These are phyloP conservation scores for Debaryomyces sp. DNA, from an alignment of 1,139 yeast genomes.

Conservation along the genomic window DNA sequence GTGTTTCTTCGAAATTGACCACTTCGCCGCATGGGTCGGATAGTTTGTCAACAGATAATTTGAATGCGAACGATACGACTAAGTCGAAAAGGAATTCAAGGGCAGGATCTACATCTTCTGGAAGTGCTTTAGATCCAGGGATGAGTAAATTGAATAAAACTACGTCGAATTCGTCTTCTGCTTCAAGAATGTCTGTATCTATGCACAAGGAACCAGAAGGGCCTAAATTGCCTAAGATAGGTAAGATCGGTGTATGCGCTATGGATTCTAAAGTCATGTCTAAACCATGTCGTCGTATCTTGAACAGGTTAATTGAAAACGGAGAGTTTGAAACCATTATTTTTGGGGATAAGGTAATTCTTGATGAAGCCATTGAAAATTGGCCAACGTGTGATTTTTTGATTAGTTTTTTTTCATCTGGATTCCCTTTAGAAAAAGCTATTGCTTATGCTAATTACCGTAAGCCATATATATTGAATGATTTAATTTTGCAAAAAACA, in stretches of 20 bases:
- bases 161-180: constrained; percentile 40
- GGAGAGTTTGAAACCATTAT: constrained; percentile 97
- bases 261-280: constrained; percentile 97
- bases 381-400: constrained; percentile 99
- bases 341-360: constrained; percentile 95
- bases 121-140: constrained; percentile 12
- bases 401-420: constrained; percentile 90
- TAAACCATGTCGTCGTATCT: constrained; percentile 91
- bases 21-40: constrained; percentile 11
- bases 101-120: constrained; percentile 26
- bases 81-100: constrained; percentile 15
- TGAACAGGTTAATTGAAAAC: constrained; percentile 83
- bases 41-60: constrained; percentile 3
- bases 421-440: constrained; percentile 96
- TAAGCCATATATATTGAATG: constrained; percentile 89
- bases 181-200: constrained; percentile 49
- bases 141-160: constrained; percentile 36
- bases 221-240: constrained; percentile 70
- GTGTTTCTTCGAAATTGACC: constrained; percentile 12
- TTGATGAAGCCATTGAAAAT: constrained; percentile 90
- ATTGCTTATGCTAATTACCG: constrained; percentile 86
- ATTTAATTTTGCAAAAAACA: constrained; percentile 86
- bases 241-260: constrained; percentile 98
- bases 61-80: constrained; percentile 3
- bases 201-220: constrained; percentile 44